Conservation (phyloP, 2,329 filamentous ascomycete genomes). For the Phialemonium atrogriseum region DNA sequence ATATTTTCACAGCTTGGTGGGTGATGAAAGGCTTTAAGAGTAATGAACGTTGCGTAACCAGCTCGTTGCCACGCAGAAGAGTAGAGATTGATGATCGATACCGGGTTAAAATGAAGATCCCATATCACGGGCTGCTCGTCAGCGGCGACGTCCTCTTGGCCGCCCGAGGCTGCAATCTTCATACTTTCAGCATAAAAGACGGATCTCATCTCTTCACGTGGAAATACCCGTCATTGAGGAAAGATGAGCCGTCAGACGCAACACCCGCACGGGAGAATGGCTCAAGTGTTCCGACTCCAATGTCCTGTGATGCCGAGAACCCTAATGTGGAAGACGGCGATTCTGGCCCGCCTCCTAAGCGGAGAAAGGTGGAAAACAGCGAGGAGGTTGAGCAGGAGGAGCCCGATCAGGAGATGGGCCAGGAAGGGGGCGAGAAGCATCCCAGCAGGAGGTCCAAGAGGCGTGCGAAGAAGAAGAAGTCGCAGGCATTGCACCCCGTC, state of each 20-base stretch:
- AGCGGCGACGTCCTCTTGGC: slow-evolving; percentile 58
- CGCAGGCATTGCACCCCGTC: background rate
- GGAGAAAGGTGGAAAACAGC: slow-evolving; percentile 14
- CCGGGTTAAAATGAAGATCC: slow-evolving; percentile 36
- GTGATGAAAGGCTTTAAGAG: no score
- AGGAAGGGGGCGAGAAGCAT: slow-evolving; percentile 7
- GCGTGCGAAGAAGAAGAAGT: background rate
- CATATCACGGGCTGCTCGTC: slow-evolving; percentile 56
- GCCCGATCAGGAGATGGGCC: slow-evolving; percentile 6
- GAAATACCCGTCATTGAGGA: slow-evolving; percentile 34
- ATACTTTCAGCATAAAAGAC: slow-evolving; percentile 54
- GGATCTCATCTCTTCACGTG: slow-evolving; percentile 54
- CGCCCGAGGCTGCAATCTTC: slow-evolving; percentile 63
- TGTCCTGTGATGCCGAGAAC: background rate
- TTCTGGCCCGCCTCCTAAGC: slow-evolving; percentile 17
- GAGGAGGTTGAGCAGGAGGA: slow-evolving; percentile 1
- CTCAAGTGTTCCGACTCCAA: no score
- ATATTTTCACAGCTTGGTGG: no score
- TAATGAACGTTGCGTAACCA: no score
- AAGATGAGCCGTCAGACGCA: slow-evolving; percentile 24
- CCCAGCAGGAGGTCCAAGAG: slow-evolving; percentile 1
- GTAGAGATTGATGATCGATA: background rate
- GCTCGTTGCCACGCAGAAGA: no score
- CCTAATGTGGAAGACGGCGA: background rate
- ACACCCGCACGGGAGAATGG: no score